A percentile compares a stretch with the other conserved stretches of the same genome.
phyloP scores from a whole-genome alignment of 257 asterid genomes.

The Rauvolfia tetraphylla region DNA sequence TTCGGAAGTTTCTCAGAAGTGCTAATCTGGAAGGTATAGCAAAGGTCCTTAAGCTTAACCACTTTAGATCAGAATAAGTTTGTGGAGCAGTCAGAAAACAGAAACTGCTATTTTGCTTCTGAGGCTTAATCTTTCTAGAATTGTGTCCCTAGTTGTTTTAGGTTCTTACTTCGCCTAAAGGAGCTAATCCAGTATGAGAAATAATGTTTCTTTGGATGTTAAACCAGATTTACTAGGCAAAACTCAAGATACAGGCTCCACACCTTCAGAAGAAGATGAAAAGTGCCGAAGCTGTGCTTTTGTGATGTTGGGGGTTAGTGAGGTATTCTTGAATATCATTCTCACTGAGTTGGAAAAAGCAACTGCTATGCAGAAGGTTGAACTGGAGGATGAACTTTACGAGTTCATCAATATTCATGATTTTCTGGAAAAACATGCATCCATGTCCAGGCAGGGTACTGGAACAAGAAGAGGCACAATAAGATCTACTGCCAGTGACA shows the following conservation, averaged over 20 bases:
- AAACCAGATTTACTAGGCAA: constrained; percentile 60
- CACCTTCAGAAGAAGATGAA: constrained; percentile 46
- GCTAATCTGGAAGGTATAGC: constrained; percentile 63
- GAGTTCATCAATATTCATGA: constrained; percentile 54
- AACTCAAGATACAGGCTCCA: constrained; percentile 37
- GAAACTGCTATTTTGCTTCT: background rate
- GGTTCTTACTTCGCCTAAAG: background rate
- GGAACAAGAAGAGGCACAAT: constrained; percentile 35
- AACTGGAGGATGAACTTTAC: constrained; percentile 60
- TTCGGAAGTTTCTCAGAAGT: constrained; percentile 57
- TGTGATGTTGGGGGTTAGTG: constrained; percentile 56
- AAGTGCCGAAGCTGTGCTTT: constrained; percentile 46
- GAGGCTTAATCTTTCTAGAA: background rate
- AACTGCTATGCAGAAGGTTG: constrained; percentile 40
- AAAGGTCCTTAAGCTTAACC: constrained; percentile 3
- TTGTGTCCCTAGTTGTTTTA: background rate
- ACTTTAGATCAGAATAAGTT: background rate
- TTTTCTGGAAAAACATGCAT: constrained; percentile 40
- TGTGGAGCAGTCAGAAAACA: constrained; percentile 2
- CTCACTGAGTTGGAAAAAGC: constrained; percentile 59
- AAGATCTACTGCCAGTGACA: constrained; percentile 41
- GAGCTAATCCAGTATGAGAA: constrained; percentile 3
- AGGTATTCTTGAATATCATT: constrained; percentile 62
- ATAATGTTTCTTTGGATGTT: constrained; percentile 33
- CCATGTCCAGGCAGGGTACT: constrained; percentile 32